Evolutionary conservation across 2,329 filamentous ascomycete species (phyloP).

Genomic region (Calonectria crousiana): DNA sequence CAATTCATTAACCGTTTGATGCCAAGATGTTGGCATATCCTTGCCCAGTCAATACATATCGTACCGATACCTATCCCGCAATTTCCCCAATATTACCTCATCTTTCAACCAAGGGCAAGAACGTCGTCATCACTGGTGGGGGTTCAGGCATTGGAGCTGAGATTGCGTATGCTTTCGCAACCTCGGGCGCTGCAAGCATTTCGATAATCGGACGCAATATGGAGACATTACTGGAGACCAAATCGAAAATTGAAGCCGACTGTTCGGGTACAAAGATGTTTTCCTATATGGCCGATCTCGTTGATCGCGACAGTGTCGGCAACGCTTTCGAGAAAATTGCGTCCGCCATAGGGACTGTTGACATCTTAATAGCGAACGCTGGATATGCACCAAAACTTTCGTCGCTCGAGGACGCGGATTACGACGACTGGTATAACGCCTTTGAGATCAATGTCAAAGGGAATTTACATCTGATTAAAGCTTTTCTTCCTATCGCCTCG

Average conservation of each 20-base stretch:
- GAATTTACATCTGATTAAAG: background rate
- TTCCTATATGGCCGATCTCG: background rate
- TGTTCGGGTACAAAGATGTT: background rate
- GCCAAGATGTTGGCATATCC: background rate
- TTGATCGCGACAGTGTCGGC: background rate
- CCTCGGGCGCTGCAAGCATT: background rate
- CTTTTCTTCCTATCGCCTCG: slow-evolving; percentile 23
- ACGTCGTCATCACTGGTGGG: background rate
- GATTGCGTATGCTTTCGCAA: background rate
- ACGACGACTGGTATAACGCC: background rate
- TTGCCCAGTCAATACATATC: background rate
- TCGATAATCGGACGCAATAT: background rate
- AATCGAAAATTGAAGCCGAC: background rate
- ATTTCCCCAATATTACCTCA: background rate
- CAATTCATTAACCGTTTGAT: too few relatives aligned
- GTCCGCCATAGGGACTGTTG: background rate
- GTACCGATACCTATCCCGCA: background rate
- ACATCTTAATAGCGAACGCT: background rate
- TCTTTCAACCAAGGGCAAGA: background rate
- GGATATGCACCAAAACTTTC: background rate
- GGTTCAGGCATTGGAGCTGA: background rate
- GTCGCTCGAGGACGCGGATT: background rate
- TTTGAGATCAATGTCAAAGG: slow-evolving; percentile 4
- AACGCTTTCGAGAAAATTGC: background rate
- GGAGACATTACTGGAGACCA: background rate